Evolutionary conservation across 2,329 filamentous ascomycete genomes (phyloP), one percentile per base, ranked within the genome.

Genomic region (Aspergillus chevalieri): DNA sequence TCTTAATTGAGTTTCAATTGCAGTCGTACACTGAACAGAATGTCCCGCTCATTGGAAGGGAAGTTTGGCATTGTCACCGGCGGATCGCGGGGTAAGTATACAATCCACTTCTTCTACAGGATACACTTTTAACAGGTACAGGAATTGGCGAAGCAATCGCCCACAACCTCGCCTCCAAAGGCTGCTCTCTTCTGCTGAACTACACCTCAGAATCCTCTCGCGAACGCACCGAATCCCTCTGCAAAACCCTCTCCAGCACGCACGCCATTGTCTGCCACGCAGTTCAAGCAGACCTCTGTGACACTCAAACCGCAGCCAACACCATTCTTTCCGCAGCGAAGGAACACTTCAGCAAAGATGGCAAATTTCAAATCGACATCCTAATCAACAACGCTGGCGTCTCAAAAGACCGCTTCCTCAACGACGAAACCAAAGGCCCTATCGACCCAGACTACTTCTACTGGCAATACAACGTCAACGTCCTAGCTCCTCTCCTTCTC

Each of bases 381-480:
- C 74, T 95, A 47, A 75, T 95, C 74, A 94, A 95, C 78, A 95
- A 94, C 67, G 89, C 90, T 26, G 90, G 88, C 21, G 75, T 83
- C 1, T 72, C 77, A 7, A 67, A 64, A 19, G 69, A 75, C 56
- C 64, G 67, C 30, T 61, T 81, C 28, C 72, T 80, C 36, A 92
- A 93, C 70, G 80, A 84, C 58, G 66, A 73, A 22, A 71, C 87
- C 21, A 78, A 81, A 46, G 79, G 86, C 24, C 59, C 69, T 28
- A 80, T 89, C 54, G 79, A 78, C 3, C 64, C 76, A 5, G 76
- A 77, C 10, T 80, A 90, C 61, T 94, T 91, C 71, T 77, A 83
- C 41, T 74, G 78, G 58, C 83, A 86, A 49, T 94, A 89, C 73
- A 79, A 80, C 49, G 79, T 93, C 70, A 95, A 95, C 63, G 89